phyloP scores from a whole-genome alignment of 2,329 filamentous ascomycete genomes.

The Fusarium xylarioides region DNA sequence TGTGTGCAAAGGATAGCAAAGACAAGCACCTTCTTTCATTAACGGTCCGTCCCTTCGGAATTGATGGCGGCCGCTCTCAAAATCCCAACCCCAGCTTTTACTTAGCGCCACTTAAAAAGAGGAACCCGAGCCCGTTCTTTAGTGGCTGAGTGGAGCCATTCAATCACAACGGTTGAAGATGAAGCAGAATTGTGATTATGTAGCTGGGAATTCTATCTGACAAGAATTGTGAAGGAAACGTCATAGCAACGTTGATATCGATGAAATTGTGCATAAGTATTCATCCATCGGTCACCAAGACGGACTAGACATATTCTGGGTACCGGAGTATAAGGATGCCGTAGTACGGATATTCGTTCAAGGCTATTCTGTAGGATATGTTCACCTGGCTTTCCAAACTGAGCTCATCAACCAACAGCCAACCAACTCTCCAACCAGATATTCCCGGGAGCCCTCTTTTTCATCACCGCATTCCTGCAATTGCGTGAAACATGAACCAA shows the following conservation, averaged over 20 bases:
- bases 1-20: neutral
- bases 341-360: slow-evolving; percentile 19
- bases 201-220: neutral
- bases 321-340: slow-evolving; percentile 9
- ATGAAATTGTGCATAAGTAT: neutral
- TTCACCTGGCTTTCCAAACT: slow-evolving; percentile 1
- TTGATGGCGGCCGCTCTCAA: slow-evolving; percentile 8
- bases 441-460: slow-evolving; percentile 5
- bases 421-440: slow-evolving; percentile 1
- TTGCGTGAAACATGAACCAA: slow-evolving; percentile 2
- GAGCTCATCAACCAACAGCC: slow-evolving; percentile 1
- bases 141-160: neutral
- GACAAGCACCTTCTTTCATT: neutral
- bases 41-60: slow-evolving; percentile 16
- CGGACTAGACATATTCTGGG: neutral
- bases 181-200: neutral
- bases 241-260: neutral
- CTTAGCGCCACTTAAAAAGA: slow-evolving; percentile 13
- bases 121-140: slow-evolving; percentile 14
- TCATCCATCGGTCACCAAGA: neutral
- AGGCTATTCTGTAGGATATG: slow-evolving; percentile 23
- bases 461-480: neutral
- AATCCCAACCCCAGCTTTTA: slow-evolving; percentile 2
- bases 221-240: neutral
- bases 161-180: slow-evolving; percentile 9